Evolutionary conservation across 2,329 filamentous ascomycete species (phyloP), one percentile per base, ranked within the genome.

Genomic region (Apiospora phragmitis): DNA sequence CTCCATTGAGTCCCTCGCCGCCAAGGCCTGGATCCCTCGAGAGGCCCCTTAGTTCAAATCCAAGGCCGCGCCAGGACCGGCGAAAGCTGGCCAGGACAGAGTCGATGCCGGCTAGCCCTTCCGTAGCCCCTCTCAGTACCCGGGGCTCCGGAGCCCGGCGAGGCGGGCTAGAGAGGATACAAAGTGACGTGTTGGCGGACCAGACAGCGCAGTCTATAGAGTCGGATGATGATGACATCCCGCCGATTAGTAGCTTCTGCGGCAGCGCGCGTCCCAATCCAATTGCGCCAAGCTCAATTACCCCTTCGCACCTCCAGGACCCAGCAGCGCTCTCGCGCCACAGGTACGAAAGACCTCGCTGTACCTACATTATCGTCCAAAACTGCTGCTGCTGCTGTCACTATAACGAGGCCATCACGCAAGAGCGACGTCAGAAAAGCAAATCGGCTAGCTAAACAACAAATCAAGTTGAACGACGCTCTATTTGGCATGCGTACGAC

Each of bases 71-170:
- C 29, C 55, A 38, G 18, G 55, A 38, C 32, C 29, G 55, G 51
- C 74, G 75, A n/a, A 79, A 77, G 65, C 66, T 79, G 29, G 75
- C 77, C 2, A 73, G 77, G 66, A 78, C 78, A 4, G 77, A 77
- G 66, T 79, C 77, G 5, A 69, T 79, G 35, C 77, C 78, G 18
- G 1, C 68, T 59, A 4, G 38, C 26, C 65, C 41, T 18, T 67
- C 24, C 65, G 32, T 67, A 12, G 41, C 38, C 24, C 38, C 70
- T 14, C 65, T n/a, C 11, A 32, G 2, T 14, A 43, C 29, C 11
- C 49, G 41, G 14, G 70, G 38, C 29, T 43, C 69, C 26, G 32
- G 4, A 14, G n/a, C 24, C 21, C 47, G 45, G 18, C 67, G 41
- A 41, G 67, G 74, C 7, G 70, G 69, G 3, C 68, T 77, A 1